These are phyloP conservation scores for Termitomyces sp. DNA, from an alignment of 768 basidiomycete species.

Conservation along the genomic window DNA sequence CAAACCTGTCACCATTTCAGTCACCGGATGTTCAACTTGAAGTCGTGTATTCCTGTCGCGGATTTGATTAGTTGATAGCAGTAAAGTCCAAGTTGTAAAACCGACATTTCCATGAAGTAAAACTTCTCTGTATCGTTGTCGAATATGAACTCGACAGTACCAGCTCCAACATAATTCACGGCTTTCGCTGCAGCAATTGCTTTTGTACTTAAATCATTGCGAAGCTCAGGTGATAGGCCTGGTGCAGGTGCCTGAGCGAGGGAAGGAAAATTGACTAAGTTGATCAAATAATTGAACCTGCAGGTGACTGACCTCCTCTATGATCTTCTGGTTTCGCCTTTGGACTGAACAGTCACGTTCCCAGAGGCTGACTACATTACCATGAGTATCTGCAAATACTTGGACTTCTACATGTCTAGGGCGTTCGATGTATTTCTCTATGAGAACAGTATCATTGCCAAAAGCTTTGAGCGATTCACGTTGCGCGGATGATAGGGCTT, in stretches of 20 bases:
- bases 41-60: constrained; percentile 69
- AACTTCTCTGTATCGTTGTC: constrained; percentile 85
- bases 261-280: background rate
- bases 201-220: constrained; percentile 78
- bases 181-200: constrained; percentile 92
- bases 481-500: constrained; percentile 81
- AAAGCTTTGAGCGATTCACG: constrained; percentile 87
- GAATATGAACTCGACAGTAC: constrained; percentile 96
- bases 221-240: constrained; percentile 71
- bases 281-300: background rate
- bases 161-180: constrained; percentile 87
- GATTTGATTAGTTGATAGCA: background rate
- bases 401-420: constrained; percentile 95
- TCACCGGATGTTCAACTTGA: constrained; percentile 90
- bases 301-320: constrained; percentile 61
- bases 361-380: constrained; percentile 91
- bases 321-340: constrained; percentile 91
- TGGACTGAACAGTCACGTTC: constrained; percentile 93
- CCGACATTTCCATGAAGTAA: constrained; percentile 95
- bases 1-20: constrained; percentile 91
- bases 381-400: constrained; percentile 80
- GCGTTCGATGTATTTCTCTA: constrained; percentile 84
- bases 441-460: constrained; percentile 78
- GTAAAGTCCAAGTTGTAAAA: background rate
- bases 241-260: constrained; percentile 80